A percentile compares a stretch with the other conserved stretches of the same genome.
Conservation (phyloP, 2,329 filamentous ascomycete species). For the Cytospora piceicola region DNA sequence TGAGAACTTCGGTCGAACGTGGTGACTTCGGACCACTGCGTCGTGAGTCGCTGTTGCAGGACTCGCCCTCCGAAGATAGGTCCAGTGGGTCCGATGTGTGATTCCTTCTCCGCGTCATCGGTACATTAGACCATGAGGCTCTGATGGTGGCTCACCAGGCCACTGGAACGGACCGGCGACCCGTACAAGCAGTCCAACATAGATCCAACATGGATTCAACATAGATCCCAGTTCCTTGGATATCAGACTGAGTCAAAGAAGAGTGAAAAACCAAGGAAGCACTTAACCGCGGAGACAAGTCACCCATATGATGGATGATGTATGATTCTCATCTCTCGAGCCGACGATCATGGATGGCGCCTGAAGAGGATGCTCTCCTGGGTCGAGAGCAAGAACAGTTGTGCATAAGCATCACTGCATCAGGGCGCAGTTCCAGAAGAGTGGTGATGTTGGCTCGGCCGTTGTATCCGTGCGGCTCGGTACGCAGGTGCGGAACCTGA, state of each 20-base stretch:
- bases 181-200: neutral
- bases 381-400: neutral
- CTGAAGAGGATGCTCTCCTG: neutral
- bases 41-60: neutral
- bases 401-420: neutral
- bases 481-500: slow-evolving; percentile 23
- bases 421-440: neutral
- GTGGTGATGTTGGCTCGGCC: slow-evolving; percentile 6
- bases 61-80: neutral
- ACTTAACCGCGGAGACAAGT: neutral
- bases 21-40: neutral
- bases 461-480: slow-evolving; percentile 16
- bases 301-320: slow-evolving; percentile 7
- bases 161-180: neutral
- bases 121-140: neutral
- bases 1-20: neutral
- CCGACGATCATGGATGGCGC: neutral
- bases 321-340: neutral
- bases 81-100: neutral
- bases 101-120: neutral
- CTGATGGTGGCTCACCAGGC: neutral
- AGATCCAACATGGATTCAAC: too few relatives aligned
- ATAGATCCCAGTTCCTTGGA: too few relatives aligned
- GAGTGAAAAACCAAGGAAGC: neutral
- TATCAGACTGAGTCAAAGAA: neutral